Evolutionary conservation across 768 basidiomycete genomes (phyloP), one percentile per base, ranked within the genome.

Genomic region (Myochromella boudieri): DNA sequence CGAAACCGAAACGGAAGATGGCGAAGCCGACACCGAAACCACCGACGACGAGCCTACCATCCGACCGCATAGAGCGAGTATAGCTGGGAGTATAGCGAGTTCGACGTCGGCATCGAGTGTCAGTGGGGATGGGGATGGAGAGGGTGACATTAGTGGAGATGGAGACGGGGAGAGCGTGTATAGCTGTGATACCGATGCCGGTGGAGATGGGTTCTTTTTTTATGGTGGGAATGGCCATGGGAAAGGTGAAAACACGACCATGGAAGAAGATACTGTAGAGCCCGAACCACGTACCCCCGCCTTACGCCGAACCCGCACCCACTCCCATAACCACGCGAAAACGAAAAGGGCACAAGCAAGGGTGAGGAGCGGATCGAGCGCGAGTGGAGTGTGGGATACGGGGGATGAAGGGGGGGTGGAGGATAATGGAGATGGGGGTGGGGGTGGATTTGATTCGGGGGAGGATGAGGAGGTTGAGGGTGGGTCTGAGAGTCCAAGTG

Each of bases 41-140:
- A 87, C 86, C 18, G 87, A 88, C 48, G 86, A 89, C 50, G 86
- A 89, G 61, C 86, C 87, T n/a, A 89, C 86, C n/a, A 86, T 89
- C 52, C 75, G 84, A 22, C 80, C 27, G 56, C 44, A 47, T 49
- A 52, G 49, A 57, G 48, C n/a, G 53, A 60, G 48, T 56, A 62
- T 49, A 49, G n/a, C n/a, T 14, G 33, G 33, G 6, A n/a, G 33
- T 14, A 33, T 53, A 53, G 20, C 48, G 38, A 28, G 50, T 27
- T 55, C 55, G 36, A 53, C 56, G 45, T 60, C 10, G 14, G 44
- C 25, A 37, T 42, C 24, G 39, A 52, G 44, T n/a, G 55, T 39
- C n/a, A 48, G 48, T 40, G 20, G 42, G 26, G 14, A 49, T 40
- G 38, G 40, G 40, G 22, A 47, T 6, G 33, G 15, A 18, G 51